Evolutionary conservation across 192 early-diverging fungal species (phyloP).

Genomic region (Phlyctochytrium arcticum): DNA sequence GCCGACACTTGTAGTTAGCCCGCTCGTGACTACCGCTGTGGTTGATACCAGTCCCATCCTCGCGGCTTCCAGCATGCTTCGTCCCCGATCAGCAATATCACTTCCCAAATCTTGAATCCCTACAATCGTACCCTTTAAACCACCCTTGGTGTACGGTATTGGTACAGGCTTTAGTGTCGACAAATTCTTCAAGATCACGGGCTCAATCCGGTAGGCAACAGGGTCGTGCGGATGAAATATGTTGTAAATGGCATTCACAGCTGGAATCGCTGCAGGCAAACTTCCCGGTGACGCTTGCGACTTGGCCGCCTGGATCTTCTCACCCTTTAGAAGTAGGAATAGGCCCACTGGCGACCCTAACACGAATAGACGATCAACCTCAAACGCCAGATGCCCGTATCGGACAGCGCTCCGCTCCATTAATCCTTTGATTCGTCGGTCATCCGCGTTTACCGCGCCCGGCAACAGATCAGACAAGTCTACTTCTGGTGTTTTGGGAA

Average conservation of each 20-base stretch:
- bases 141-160: slow-evolving; percentile 80
- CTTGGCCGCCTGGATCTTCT: slow-evolving; percentile 44
- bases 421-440: slow-evolving; percentile 23
- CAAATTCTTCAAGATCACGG: slow-evolving; percentile 59
- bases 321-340: slow-evolving; percentile 71
- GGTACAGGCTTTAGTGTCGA: slow-evolving; percentile 63
- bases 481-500: slow-evolving; percentile 23
- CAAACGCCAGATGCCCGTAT: slow-evolving; percentile 54
- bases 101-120: slow-evolving; percentile 65
- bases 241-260: slow-evolving; percentile 72
- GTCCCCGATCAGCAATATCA: slow-evolving; percentile 64
- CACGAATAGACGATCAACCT: slow-evolving; percentile 71
- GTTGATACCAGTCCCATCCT: slow-evolving; percentile 47
- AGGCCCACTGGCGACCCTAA: slow-evolving; percentile 81
- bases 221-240: slow-evolving; percentile 75
- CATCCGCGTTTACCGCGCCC: slow-evolving; percentile 10
- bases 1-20: slow-evolving; percentile 28
- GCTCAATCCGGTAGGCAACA: slow-evolving; percentile 70
- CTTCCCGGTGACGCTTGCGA: not conserved
- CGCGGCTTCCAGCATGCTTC: slow-evolving; percentile 60
- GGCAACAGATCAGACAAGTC: slow-evolving; percentile 45
- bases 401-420: slow-evolving; percentile 33
- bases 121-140: slow-evolving; percentile 56
- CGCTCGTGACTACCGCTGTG: slow-evolving; percentile 54
- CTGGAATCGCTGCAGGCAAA: slow-evolving; percentile 46